Conservation (phyloP, 768 basidiomycete species). For the Lentinus tigrinus region DNA sequence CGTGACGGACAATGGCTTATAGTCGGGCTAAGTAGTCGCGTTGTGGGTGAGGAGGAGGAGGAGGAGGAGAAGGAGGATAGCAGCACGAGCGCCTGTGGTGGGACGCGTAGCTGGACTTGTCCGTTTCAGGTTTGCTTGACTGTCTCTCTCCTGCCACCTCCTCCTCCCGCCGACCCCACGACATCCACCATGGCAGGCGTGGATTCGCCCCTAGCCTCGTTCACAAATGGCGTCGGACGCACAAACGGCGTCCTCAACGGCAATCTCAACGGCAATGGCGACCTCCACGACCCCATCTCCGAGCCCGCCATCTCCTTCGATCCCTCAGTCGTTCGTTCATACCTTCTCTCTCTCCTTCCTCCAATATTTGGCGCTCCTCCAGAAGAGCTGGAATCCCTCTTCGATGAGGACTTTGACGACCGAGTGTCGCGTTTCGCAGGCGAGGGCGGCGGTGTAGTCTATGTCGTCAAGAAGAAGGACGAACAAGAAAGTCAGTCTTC, state of each 20-base stretch:
- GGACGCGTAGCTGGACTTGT: too few species aligned
- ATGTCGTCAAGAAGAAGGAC: constrained; percentile 78
- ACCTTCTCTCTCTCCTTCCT: constrained; percentile 71
- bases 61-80: too few species aligned
- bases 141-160: too few species aligned
- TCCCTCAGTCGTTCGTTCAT: constrained; percentile 64
- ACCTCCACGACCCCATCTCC: constrained; percentile 27
- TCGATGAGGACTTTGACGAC: constrained; percentile 75
- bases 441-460: constrained; percentile 75
- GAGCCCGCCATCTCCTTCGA: constrained; percentile 58
- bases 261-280: constrained; percentile 19
- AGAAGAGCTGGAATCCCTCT: constrained; percentile 63
- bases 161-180: too few species aligned
- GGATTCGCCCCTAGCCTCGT: constrained; percentile 11
- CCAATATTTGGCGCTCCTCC: constrained; percentile 74
- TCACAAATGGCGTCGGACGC: too few species aligned
- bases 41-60: too few species aligned
- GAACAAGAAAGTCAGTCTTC: constrained; percentile 63
- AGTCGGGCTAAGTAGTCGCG: too few species aligned
- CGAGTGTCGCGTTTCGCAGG: constrained; percentile 72
- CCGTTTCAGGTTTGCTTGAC: too few species aligned
- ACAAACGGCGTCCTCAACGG: constrained; percentile 22
- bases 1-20: too few species aligned
- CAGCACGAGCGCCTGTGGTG: too few species aligned
- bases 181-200: constrained; percentile 14